phyloP scores from a whole-genome alignment of 2,329 filamentous ascomycete genomes.

The Orbilia ellipsospora region DNA sequence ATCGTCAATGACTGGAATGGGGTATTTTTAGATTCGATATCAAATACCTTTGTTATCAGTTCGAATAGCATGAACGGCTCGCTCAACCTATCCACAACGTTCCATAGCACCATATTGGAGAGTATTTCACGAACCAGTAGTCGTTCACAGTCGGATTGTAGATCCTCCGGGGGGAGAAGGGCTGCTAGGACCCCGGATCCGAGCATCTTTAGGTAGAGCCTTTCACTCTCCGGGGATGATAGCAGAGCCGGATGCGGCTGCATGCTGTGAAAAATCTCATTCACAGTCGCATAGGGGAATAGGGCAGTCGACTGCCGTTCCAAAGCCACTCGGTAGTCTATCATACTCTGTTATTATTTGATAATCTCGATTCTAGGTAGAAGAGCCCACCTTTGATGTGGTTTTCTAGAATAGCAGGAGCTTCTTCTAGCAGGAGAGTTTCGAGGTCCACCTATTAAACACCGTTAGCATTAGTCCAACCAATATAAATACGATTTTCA shows the following conservation, averaged over 20 bases:
- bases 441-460: slow-evolving; percentile 72
- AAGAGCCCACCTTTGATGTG: slow-evolving; percentile 77
- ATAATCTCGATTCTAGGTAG: too few relatives aligned
- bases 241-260: slow-evolving; percentile 62
- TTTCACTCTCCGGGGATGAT: slow-evolving; percentile 80
- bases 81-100: slow-evolving; percentile 81
- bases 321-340: slow-evolving; percentile 57
- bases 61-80: slow-evolving; percentile 93
- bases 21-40: not conserved
- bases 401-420: slow-evolving; percentile 81
- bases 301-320: slow-evolving; percentile 55
- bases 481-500: slow-evolving; percentile 3
- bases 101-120: slow-evolving; percentile 88
- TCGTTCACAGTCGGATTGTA: slow-evolving; percentile 86
- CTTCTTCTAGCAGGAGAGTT: slow-evolving; percentile 83
- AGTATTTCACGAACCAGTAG: slow-evolving; percentile 87
- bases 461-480: slow-evolving; percentile 1
- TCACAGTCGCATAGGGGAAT: slow-evolving; percentile 54
- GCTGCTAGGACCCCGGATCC: slow-evolving; percentile 83
- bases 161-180: slow-evolving; percentile 88
- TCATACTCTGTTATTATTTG: too few relatives aligned
- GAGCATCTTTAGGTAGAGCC: slow-evolving; percentile 86
- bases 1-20: not conserved
- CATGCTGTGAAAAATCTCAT: slow-evolving; percentile 58
- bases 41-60: slow-evolving; percentile 75